These are phyloP conservation scores for Botrytis aclada DNA, from an alignment of 2,329 filamentous ascomycete species.

Conservation along the genomic window DNA sequence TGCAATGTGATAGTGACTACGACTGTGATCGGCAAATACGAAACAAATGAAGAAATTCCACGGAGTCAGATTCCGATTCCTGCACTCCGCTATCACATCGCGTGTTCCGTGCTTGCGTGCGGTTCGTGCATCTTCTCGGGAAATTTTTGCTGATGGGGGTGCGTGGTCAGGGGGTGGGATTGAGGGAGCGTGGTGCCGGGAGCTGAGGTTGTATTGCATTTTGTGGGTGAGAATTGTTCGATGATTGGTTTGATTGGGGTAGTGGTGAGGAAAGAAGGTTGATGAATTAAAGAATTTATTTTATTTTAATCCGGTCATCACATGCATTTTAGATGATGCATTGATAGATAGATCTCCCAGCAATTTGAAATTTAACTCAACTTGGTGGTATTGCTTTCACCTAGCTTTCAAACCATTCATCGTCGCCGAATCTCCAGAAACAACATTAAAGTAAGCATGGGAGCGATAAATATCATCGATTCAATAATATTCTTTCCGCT, in stretches of 20 bases:
- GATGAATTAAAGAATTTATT: neutral
- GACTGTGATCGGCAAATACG: conserved; percentile 10
- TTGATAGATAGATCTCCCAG: neutral
- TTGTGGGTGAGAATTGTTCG: neutral
- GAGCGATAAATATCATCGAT: neutral
- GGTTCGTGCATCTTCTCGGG: conserved; percentile 2
- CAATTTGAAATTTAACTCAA: neutral
- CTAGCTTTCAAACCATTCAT: neutral
- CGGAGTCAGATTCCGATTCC: neutral
- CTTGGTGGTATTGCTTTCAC: neutral
- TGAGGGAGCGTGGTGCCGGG: neutral
- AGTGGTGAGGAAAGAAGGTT: neutral
- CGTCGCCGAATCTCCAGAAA: neutral
- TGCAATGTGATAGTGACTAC: conserved; percentile 16
- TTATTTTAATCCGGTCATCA: neutral
- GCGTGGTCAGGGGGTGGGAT: conserved; percentile 1
- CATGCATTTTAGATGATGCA: neutral
- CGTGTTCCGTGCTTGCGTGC: neutral
- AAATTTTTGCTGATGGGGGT: conserved; percentile 3
- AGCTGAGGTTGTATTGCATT: neutral
- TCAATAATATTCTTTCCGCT: neutral
- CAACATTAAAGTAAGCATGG: neutral
- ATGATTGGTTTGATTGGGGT: neutral
- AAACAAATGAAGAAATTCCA: neutral
- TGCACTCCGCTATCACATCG: conserved; percentile 11